Conservation (phyloP, 176 grass and related monocot genomes). For the Hordeum vulgare region DNA sequence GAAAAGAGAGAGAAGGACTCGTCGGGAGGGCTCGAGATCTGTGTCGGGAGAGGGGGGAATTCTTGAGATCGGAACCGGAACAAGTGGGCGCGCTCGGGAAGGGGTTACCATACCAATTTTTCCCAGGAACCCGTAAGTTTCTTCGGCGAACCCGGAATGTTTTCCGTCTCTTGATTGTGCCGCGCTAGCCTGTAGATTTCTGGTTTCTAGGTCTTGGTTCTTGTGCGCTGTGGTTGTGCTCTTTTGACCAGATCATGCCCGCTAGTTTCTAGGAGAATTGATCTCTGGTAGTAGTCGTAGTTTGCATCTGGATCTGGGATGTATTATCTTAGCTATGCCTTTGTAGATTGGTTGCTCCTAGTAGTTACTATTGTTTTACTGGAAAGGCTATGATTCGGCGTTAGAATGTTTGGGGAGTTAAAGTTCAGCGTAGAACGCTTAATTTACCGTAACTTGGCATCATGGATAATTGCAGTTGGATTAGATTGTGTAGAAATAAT, state of each 20-base stretch:
- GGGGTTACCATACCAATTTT: conserved; percentile 11
- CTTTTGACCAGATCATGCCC: background rate
- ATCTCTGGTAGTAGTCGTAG: background rate
- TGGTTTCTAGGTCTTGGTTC: background rate
- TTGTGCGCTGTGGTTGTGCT: background rate
- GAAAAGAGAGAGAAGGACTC: background rate
- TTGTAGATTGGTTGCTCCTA: background rate
- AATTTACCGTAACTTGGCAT: too few species aligned
- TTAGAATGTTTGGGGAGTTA: background rate
- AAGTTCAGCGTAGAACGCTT: too few species aligned
- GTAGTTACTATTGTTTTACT: background rate
- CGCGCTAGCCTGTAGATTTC: background rate
- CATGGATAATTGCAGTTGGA: too few species aligned
- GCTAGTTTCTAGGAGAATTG: background rate
- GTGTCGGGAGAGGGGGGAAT: background rate
- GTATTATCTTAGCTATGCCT: background rate
- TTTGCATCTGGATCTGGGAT: background rate
- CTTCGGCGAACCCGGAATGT: background rate
- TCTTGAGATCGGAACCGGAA: conserved; percentile 30
- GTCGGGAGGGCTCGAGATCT: background rate
- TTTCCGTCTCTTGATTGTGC: background rate
- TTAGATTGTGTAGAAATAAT: too few species aligned
- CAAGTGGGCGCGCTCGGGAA: conserved; percentile 45
- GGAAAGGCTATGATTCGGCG: background rate
- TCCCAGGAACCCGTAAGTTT: conserved; percentile 34